Percentiles rank a stretch among this genome's conserved stretches.
Conservation (phyloP, 257 asterid genomes). For the Solanum acaule region DNA sequence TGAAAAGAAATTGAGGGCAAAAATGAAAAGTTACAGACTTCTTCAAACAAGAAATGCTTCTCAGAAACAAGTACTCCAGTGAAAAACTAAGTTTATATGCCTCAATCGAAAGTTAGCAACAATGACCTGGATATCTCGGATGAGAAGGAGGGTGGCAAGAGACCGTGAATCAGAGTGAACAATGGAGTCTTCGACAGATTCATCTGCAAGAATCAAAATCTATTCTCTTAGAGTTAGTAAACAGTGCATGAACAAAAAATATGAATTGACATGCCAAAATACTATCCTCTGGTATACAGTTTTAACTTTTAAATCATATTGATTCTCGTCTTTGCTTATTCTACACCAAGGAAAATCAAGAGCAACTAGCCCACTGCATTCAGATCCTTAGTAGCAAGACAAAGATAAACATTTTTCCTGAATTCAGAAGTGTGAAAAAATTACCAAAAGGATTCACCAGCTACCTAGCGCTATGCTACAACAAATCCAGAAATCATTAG, state of each 20-base stretch:
- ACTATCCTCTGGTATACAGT: background rate
- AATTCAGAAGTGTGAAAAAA: background rate
- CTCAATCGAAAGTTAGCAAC: background rate
- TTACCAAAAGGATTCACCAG: background rate
- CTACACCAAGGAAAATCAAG: background rate
- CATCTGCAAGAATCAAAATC: conserved; percentile 99
- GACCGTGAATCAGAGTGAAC: conserved; percentile 96
- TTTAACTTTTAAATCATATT: background rate
- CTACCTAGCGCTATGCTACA: background rate
- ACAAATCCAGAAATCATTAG: background rate
- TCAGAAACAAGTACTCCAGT: background rate
- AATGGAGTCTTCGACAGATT: conserved; percentile 87
- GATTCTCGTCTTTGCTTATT: background rate
- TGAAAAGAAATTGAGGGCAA: background rate
- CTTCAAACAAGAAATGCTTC: background rate
- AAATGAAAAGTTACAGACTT: background rate
- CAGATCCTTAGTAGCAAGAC: background rate
- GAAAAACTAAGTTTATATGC: background rate
- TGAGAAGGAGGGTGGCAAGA: conserved; percentile 94
- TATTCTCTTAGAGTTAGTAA: conserved; percentile 73
- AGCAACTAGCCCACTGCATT: background rate
- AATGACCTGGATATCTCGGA: conserved; percentile 89
- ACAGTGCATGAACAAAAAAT: conserved; percentile 12
- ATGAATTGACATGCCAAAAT: background rate
- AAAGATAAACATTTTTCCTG: background rate